Conservation (phyloP, 306 rosid species). For the Inga leiocalycina region DNA sequence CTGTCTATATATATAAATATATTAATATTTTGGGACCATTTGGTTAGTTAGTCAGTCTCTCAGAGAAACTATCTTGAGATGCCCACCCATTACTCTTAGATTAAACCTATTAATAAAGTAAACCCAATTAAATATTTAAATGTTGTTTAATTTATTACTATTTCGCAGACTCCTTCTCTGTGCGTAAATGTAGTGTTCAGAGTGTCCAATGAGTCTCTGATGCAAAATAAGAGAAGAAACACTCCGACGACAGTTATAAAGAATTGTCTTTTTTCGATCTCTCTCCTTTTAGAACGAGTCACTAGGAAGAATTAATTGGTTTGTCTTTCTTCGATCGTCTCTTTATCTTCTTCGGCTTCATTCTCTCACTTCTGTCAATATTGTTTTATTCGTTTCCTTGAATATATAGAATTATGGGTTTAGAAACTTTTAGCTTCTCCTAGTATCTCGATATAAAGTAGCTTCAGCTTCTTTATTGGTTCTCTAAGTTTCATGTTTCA, state of each 20-base stretch:
- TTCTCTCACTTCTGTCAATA: not conserved
- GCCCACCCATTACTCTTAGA: not conserved
- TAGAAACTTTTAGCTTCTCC: not conserved
- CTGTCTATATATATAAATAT: slow-evolving; percentile 17
- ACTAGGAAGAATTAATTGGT: not conserved
- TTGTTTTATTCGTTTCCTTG: not conserved
- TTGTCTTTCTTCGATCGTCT: slow-evolving; percentile 12
- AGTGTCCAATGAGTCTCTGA: not conserved
- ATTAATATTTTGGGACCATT: slow-evolving; percentile 54
- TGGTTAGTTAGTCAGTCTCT: slow-evolving; percentile 23
- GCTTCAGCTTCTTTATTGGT: not conserved
- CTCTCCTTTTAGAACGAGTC: slow-evolving; percentile 20
- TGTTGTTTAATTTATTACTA: not conserved
- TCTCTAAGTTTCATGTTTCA: not conserved
- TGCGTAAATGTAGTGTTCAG: not conserved
- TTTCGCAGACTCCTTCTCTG: not conserved
- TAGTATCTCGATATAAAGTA: not conserved
- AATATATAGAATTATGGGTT: not conserved
- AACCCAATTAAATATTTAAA: slow-evolving; percentile 2
- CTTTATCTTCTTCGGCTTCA: not conserved
- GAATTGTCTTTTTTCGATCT: slow-evolving; percentile 1
- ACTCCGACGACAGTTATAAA: slow-evolving; percentile 8
- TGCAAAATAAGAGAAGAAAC: slow-evolving; percentile 15
- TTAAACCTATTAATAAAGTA: not conserved
- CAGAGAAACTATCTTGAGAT: slow-evolving; percentile 16